Base-by-base conservation (phyloP, 495 filamentous ascomycete species). In the Neohortaea acidophila region DNA sequence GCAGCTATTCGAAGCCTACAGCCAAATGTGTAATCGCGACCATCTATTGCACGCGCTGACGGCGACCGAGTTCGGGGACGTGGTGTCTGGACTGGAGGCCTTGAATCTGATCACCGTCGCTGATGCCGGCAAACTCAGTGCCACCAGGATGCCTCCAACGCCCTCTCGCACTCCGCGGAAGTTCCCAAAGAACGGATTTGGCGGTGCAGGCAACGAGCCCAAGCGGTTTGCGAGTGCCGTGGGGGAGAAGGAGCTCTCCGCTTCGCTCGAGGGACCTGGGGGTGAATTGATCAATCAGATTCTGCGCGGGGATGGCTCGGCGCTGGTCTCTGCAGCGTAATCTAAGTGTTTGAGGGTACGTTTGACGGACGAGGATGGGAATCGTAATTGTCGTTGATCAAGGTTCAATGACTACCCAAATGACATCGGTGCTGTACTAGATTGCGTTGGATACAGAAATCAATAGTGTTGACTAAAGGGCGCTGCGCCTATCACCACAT, bases 41-140 rank as follows among this genome's bases (percentile, higher is more conserved):
- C 75, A 81, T 21, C 63, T 89, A 1, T 66, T 99, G 0, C 84
- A 93, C 47, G 80, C 89, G 5, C 65, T 99, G 2, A 84, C 81
- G 2, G 72, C 67, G 20, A 86, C 80, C 2, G 89, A 99, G 56
- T 96, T 99, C 55, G 70, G 84, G 32, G 91, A 96, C 56, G 84
- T 99, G 2, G 62, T 97, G n/a, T 73, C 76, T 8, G 85, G 79
- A 33, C 60, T 97, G 21, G 89, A 96, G 59, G 84, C 83, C 0
- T 58, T 91, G 47, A 81, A 80, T 0, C 58, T 94, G 11, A 68
- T 92, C 11, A 71, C 75, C n/a, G 74, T 76, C 22, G 66, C 66
- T 11, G 82, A 84, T 22, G 8, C 7, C 8, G 81, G 82, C 11
- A 61, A 56, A 44, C 40, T 39, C 9, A 54, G 59, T 10, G 53